Conservation (phyloP, 805 yeast species). For the Zygosaccharomyces kombuchaensis region DNA sequence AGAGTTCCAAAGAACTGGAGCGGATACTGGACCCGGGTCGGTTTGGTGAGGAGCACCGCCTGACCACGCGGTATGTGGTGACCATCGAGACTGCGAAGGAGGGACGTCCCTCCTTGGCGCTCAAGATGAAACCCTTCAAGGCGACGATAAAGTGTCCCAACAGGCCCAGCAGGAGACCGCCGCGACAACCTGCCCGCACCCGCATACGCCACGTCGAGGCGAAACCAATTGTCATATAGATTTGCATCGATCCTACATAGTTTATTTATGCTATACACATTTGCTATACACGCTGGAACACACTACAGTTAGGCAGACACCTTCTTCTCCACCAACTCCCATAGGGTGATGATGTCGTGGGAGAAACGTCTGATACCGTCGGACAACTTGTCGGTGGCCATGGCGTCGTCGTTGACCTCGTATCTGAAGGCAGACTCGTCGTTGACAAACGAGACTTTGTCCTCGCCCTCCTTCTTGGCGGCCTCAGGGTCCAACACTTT, state of each 20-base stretch:
- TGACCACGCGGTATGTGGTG: slow-evolving; percentile 27
- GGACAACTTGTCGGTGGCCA: slow-evolving; percentile 96
- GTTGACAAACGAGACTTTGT: slow-evolving; percentile 75
- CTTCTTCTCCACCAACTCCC: slow-evolving; percentile 58
- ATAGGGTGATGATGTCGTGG: slow-evolving; percentile 82
- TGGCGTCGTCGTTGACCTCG: slow-evolving; percentile 89
- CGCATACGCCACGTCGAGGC: slow-evolving; percentile 15
- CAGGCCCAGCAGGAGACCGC: slow-evolving; percentile 12
- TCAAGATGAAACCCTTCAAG: slow-evolving; percentile 31
- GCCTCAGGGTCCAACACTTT: slow-evolving; percentile 65
- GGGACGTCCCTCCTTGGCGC: slow-evolving; percentile 16
- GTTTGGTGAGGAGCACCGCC: slow-evolving; percentile 28
- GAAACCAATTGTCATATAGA: slow-evolving; percentile 12
- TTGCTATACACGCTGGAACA: slow-evolving; percentile 5
- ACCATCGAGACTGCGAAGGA: slow-evolving; percentile 20
- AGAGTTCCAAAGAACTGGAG: slow-evolving; percentile 22
- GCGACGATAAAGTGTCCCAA: slow-evolving; percentile 4
- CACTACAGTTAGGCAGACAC: slow-evolving; percentile 37
- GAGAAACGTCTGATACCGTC: slow-evolving; percentile 98
- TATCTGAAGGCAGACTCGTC: slow-evolving; percentile 90
- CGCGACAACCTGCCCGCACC: not conserved
- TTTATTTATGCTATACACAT: slow-evolving; percentile 7
- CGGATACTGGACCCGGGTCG: slow-evolving; percentile 19
- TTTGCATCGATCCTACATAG: slow-evolving; percentile 1
- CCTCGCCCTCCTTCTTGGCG: slow-evolving; percentile 48